Evolutionary conservation across 148 eudicot species (phyloP).

Genomic region (Oxyria digyna): DNA sequence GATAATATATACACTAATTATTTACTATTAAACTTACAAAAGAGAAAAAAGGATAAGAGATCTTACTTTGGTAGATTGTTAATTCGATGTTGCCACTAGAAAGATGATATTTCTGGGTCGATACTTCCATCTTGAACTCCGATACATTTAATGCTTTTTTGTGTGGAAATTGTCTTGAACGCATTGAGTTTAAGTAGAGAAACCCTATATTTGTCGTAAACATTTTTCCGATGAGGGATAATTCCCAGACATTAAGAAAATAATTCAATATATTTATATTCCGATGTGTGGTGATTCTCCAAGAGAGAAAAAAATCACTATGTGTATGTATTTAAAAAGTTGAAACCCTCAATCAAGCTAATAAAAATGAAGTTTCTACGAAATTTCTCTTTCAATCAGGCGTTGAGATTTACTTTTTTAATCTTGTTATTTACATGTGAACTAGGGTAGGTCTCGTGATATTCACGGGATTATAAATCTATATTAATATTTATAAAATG

Average conservation of each 20-base stretch:
- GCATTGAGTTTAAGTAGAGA: neutral
- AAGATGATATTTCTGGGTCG: neutral
- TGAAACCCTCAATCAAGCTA: too few relatives aligned
- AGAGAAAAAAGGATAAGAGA: neutral
- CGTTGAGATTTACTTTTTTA: too few relatives aligned
- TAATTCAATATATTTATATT: neutral
- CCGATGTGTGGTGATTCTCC: neutral
- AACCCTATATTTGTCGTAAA: neutral
- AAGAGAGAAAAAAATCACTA: too few relatives aligned
- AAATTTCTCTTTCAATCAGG: too few relatives aligned
- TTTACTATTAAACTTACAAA: neutral
- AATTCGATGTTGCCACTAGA: neutral
- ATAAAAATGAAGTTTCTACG: too few relatives aligned
- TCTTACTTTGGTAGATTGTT: neutral
- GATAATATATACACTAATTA: too few relatives aligned
- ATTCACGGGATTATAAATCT: too few relatives aligned
- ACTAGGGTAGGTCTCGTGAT: too few relatives aligned
- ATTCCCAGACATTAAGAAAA: too few relatives aligned
- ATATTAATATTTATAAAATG: too few relatives aligned
- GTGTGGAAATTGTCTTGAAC: neutral
- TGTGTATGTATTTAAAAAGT: too few relatives aligned
- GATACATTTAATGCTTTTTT: neutral
- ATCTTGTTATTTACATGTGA: too few relatives aligned
- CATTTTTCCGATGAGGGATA: neutral
- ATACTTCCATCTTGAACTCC: neutral